phyloP scores from a whole-genome alignment of 2,329 filamentous ascomycete species.

The Bipolaris bicolor region DNA sequence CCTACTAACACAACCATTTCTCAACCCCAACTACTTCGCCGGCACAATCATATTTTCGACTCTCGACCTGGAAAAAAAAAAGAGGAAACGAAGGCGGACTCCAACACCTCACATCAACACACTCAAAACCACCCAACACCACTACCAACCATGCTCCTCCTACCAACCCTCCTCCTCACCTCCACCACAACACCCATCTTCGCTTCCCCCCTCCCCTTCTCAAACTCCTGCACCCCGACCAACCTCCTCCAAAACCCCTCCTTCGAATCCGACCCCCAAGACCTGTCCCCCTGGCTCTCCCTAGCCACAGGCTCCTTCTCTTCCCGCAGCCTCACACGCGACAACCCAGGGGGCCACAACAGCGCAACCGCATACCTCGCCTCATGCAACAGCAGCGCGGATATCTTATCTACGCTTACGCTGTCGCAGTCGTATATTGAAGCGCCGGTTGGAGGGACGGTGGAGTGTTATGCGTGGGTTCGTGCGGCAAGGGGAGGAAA shows the following conservation, averaged over 20 bases:
- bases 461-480: conserved; percentile 25
- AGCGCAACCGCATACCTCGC: conserved; percentile 17
- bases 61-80: no score
- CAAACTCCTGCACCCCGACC: conserved; percentile 6
- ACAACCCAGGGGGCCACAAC: conserved; percentile 9
- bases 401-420: conserved; percentile 13
- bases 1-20: no score
- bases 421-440: conserved; percentile 23
- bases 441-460: neutral
- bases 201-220: neutral
- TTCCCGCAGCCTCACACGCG: conserved; percentile 8
- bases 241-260: conserved; percentile 28
- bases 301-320: conserved; percentile 27
- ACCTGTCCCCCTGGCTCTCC: conserved; percentile 21
- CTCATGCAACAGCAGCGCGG: conserved; percentile 18
- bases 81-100: no score
- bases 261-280: conserved; percentile 18
- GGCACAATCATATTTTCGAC: no score
- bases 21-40: no score
- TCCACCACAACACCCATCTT: neutral
- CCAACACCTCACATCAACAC: neutral
- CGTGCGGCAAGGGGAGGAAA: conserved; percentile 1
- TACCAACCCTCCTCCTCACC: neutral
- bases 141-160: neutral
- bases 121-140: neutral